These are phyloP conservation scores for Coleophoma crateriformis DNA, from an alignment of 2,329 filamentous ascomycete genomes.

Conservation along the genomic window DNA sequence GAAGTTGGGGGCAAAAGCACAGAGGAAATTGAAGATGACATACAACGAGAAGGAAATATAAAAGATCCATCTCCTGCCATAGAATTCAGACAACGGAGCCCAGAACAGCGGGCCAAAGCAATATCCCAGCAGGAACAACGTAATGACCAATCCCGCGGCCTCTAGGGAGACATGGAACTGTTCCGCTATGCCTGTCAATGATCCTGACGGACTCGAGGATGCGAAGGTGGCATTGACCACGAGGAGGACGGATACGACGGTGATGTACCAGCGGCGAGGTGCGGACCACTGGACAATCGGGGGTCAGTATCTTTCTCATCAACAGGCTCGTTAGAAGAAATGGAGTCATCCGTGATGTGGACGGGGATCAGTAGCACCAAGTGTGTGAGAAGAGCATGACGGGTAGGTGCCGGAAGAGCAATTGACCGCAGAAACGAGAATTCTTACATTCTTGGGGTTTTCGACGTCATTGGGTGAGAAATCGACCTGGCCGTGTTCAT, in stretches of 20 bases:
- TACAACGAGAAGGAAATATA: conserved; percentile 44
- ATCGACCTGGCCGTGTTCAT: too few species aligned
- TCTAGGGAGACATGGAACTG: conserved; percentile 41
- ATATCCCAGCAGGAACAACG: conserved; percentile 57
- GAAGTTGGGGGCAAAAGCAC: conserved; percentile 41
- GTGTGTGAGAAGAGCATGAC: too few species aligned
- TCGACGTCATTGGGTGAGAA: too few species aligned
- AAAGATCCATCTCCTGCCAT: conserved; percentile 44
- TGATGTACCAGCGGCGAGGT: conserved; percentile 13
- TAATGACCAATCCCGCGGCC: conserved; percentile 54
- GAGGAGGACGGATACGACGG: conserved; percentile 30
- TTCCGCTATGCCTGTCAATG: conserved; percentile 32
- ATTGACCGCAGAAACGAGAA: too few species aligned
- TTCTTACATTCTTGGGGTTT: too few species aligned
- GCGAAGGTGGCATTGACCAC: conserved; percentile 52
- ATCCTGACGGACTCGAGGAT: conserved; percentile 35
- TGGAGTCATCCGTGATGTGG: too few species aligned
- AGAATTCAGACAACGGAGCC: conserved; percentile 53
- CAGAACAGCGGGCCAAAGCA: conserved; percentile 49
- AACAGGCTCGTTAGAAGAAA: too few species aligned
- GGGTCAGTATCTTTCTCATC: too few species aligned
- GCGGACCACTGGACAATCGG: conserved; percentile 17
- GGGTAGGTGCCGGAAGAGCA: too few species aligned
- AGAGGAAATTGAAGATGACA: conserved; percentile 30
- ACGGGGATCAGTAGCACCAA: too few species aligned